A percentile compares a stretch with the other conserved stretches of the same genome.
Evolutionary conservation across 805 yeast species (phyloP).

Genomic region (Schizosaccharomyces osmophilus): DNA sequence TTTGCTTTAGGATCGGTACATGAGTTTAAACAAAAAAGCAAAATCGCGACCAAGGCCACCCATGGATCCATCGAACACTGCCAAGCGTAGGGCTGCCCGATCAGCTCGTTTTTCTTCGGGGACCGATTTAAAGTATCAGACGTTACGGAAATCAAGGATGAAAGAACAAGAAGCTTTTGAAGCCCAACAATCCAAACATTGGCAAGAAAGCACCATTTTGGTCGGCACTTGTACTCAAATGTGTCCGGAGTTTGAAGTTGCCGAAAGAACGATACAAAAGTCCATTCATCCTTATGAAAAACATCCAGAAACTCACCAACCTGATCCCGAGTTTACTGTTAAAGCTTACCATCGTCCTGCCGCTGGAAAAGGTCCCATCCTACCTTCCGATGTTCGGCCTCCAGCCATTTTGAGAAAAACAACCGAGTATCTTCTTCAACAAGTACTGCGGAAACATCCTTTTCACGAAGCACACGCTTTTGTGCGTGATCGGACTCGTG

Average conservation of each 20-base stretch:
- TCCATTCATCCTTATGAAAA: constrained; percentile 60
- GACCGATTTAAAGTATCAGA: not conserved
- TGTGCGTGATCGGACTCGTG: constrained; percentile 89
- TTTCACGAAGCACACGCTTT: constrained; percentile 70
- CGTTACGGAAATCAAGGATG: not conserved
- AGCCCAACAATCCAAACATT: not conserved
- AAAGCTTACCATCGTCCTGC: constrained; percentile 92
- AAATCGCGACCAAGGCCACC: not conserved
- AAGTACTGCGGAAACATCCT: constrained; percentile 21
- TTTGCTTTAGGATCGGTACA: no score
- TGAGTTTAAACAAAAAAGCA: not conserved
- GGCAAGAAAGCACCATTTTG: constrained; percentile 19
- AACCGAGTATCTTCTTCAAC: constrained; percentile 43
- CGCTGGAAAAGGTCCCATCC: constrained; percentile 93
- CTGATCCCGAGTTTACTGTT: constrained; percentile 38
- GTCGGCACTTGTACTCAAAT: constrained; percentile 75
- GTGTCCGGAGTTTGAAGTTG: constrained; percentile 88
- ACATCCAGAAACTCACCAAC: constrained; percentile 32
- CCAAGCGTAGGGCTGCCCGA: not conserved
- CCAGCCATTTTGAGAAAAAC: constrained; percentile 46
- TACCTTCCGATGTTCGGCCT: constrained; percentile 93
- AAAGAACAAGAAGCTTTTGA: not conserved
- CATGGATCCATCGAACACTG: not conserved
- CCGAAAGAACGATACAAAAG: constrained; percentile 64
- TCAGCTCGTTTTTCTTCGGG: not conserved